phyloP scores from a whole-genome alignment of 108 stramenopile species.

The Stephanodiscus minutulus region DNA sequence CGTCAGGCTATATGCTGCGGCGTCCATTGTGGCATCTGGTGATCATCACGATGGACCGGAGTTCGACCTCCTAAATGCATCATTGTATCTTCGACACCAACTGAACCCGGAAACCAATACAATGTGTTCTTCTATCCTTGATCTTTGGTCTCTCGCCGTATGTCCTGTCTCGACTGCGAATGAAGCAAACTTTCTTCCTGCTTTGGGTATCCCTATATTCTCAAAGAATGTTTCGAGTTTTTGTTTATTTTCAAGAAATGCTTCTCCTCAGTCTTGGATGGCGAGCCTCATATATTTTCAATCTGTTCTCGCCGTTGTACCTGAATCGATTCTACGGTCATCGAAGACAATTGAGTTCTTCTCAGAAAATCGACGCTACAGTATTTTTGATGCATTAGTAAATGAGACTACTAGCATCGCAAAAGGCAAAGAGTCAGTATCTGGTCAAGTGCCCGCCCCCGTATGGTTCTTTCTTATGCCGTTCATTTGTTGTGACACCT shows the following conservation, averaged over 20 bases:
- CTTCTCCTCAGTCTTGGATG: background rate
- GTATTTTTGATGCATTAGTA: conserved; percentile 20
- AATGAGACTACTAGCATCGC: background rate
- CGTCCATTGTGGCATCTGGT: conserved; percentile 23
- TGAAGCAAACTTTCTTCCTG: conserved; percentile 13
- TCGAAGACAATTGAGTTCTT: conserved; percentile 24
- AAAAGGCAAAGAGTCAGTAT: background rate
- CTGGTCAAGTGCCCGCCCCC: conserved; percentile 17
- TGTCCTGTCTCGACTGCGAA: background rate
- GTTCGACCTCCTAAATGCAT: conserved; percentile 6
- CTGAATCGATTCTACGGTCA: conserved; percentile 19
- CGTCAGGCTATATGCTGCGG: conserved; percentile 30
- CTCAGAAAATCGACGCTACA: conserved; percentile 12
- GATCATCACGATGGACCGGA: background rate
- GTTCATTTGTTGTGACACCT: conserved; percentile 18
- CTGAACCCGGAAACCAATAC: conserved; percentile 13
- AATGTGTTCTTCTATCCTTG: conserved; percentile 16
- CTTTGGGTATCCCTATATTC: conserved; percentile 8
- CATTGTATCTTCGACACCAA: conserved; percentile 28
- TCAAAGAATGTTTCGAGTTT: conserved; percentile 9
- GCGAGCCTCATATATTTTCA: conserved; percentile 32
- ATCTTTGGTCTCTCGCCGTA: conserved; percentile 10
- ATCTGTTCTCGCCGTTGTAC: conserved; percentile 22
- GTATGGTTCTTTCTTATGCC: conserved; percentile 36
- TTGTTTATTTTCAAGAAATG: background rate